Evolutionary conservation across 495 filamentous ascomycete species (phyloP), one percentile per base, ranked within the genome.

Genomic region (Talaromyces wortmannii): DNA sequence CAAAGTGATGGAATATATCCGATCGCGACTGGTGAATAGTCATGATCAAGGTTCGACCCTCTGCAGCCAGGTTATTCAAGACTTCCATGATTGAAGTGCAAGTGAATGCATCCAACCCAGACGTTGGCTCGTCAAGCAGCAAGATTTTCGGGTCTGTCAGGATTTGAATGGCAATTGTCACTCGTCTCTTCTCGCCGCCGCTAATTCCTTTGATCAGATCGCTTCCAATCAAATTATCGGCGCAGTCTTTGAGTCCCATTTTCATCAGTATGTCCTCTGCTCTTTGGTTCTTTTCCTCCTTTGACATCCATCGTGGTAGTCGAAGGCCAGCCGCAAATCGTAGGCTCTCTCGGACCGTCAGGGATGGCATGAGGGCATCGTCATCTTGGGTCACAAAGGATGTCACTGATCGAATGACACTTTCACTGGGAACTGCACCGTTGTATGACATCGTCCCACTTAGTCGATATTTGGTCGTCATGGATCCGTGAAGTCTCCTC

Each of bases 341-440:
- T 18, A 90, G 67, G 32, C 85, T 90, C 62, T 90, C 87, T 13
- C 87, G 75, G 0, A 90, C 87, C 0, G 87, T 90, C 13, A 90
- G 66, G n/a, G 80, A 88, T 3, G 87, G 82, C 32, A 89, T 73
- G 8, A 90, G 70, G 7, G 84, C 85, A 63, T 89, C 86, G 53
- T 90, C 87, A 55, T 89, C 87, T 57, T 90, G 86, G 16, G 83
- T 86, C 15, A 90, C 87, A 56, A 87, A 90, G 4, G 87, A 88
- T 36, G 83, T 86, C 10, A 88, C 74, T 8, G 86, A 87, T 23
- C 80, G 78, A 23, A 89, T 74, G 4, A 89, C 85, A 6, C 75
- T 73, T 23, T 83, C 73, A 0, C 83, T 86, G 7, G 85, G 84
- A 5, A 80, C 67, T 10, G 84, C 78, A 2, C 81, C 83, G 63